These are phyloP conservation scores for Chlamydomonas asymmetrica DNA, from an alignment of 139 green algal genomes.

Conservation along the genomic window DNA sequence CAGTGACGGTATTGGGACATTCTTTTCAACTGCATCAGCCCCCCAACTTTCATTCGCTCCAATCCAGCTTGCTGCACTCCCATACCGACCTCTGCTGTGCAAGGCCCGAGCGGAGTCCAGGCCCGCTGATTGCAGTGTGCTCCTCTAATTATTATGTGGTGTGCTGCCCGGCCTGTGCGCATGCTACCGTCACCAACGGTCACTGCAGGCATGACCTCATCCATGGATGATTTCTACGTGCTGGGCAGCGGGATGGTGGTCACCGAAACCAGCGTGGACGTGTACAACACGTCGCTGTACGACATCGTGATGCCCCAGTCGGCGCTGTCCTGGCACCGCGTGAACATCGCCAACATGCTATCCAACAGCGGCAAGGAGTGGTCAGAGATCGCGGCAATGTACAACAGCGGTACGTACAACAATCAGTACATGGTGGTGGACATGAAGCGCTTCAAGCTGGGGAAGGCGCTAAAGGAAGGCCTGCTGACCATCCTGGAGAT, in stretches of 20 bases:
- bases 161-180: too few species aligned
- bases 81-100: too few species aligned
- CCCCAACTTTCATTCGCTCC: too few species aligned
- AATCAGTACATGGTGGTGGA: conserved; percentile 76
- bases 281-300: conserved; percentile 61
- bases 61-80: too few species aligned
- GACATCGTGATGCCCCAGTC: conserved; percentile 27
- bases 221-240: conserved; percentile 67
- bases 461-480: conserved; percentile 50
- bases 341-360: conserved; percentile 66
- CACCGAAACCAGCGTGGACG: conserved; percentile 64
- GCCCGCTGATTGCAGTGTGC: too few species aligned
- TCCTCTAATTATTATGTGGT: too few species aligned
- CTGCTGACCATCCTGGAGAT: conserved; percentile 77
- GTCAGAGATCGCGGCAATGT: conserved; percentile 47
- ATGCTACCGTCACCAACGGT: too few species aligned
- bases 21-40: too few species aligned
- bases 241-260: conserved; percentile 49
- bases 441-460: conserved; percentile 66
- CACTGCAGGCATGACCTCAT: too few species aligned
- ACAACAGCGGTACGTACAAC: conserved; percentile 73
- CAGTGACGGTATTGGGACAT: too few species aligned
- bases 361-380: conserved; percentile 52
- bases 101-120: too few species aligned
- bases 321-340: conserved; percentile 70